Conservation (phyloP, 306 rosid genomes). For the Ormosia emarginata region DNA sequence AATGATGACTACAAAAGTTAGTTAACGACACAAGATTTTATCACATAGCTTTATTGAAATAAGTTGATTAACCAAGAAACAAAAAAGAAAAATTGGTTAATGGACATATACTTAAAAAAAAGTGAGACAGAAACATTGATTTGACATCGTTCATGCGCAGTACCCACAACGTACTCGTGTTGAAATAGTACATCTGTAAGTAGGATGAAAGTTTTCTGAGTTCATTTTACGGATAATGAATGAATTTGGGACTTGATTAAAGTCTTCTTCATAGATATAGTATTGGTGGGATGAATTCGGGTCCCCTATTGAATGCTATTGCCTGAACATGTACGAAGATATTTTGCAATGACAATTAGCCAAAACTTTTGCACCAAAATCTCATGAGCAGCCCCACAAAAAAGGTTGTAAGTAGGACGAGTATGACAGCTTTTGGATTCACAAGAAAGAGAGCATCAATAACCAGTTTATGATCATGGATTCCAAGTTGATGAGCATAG, state of each 20-base stretch:
- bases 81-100: too few species aligned
- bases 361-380: not conserved
- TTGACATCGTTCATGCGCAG: too few species aligned
- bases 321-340: not conserved
- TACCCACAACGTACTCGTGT: too few species aligned
- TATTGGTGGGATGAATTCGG: not conserved
- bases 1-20: too few species aligned
- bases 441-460: not conserved
- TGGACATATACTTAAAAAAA: too few species aligned
- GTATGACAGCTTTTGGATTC: conserved; percentile 7
- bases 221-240: not conserved
- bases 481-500: not conserved
- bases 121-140: too few species aligned
- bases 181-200: too few species aligned
- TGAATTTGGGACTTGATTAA: not conserved
- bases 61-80: too few species aligned
- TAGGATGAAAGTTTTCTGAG: too few species aligned
- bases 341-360: not conserved
- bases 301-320: not conserved
- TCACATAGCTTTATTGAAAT: too few species aligned
- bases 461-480: not conserved
- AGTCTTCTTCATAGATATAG: not conserved
- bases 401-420: not conserved
- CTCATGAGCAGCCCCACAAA: not conserved
- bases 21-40: too few species aligned